A percentile compares a stretch with the other conserved stretches of the same genome.
phyloP scores from a whole-genome alignment of 345 rosid genomes.

The Hypericum perforatum region DNA sequence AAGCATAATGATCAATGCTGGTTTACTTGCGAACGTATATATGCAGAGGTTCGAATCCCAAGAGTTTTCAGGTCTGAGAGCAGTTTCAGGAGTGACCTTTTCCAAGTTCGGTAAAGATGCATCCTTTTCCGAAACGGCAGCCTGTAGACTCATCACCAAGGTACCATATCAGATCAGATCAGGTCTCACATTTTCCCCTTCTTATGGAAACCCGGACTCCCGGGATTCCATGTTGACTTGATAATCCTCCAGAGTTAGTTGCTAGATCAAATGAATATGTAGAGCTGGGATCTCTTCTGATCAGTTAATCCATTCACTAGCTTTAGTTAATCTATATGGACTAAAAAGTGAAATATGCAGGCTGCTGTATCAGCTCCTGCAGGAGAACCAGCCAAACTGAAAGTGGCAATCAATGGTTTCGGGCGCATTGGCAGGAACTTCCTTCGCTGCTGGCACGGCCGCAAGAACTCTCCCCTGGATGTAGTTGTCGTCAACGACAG shows the following conservation, averaged over 20 bases:
- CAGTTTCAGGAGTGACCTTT: conserved; percentile 28
- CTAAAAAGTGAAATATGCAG: conserved; percentile 15
- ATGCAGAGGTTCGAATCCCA: conserved; percentile 61
- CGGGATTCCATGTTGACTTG: background rate
- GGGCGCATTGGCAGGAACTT: conserved; percentile 98
- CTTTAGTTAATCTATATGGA: too few species aligned
- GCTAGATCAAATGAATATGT: too few species aligned
- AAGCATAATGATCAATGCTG: background rate
- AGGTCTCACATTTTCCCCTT: background rate
- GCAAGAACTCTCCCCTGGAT: conserved; percentile 87
- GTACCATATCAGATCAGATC: conserved; percentile 17
- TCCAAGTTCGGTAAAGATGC: conserved; percentile 34
- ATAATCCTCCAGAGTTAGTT: background rate
- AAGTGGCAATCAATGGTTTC: conserved; percentile 94
- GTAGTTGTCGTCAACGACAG: conserved; percentile 92
- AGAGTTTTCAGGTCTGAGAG: conserved; percentile 73
- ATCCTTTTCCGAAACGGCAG: conserved; percentile 65
- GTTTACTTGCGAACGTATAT: background rate
- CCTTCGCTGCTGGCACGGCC: conserved; percentile 96
- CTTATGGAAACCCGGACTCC: background rate
- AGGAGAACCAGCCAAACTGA: conserved; percentile 70
- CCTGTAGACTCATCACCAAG: conserved; percentile 65
- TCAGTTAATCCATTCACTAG: too few species aligned
- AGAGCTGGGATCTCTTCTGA: too few species aligned
- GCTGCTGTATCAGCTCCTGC: conserved; percentile 34